Evolutionary conservation across 768 basidiomycete genomes (phyloP), one percentile per base, ranked within the genome.

Genomic region (Leccinellum luteum): DNA sequence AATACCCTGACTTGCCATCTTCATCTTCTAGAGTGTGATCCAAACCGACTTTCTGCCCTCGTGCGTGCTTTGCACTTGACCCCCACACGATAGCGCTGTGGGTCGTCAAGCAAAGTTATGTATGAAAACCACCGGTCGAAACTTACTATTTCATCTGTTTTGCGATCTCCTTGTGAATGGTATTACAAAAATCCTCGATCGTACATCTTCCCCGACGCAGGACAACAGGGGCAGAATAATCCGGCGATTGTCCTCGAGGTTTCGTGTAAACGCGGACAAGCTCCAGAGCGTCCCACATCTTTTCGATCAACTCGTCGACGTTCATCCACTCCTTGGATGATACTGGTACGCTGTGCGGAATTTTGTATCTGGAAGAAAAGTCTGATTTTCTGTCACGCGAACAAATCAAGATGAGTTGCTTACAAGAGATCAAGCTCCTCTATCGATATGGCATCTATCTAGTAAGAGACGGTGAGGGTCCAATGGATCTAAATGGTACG

Each of bases 401-500:
- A 31, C 30, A 44, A 45, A 48, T n/a, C 9, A 52, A 78, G 12
- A 13, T 1, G 25, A 30, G 27, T 32, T 17, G 14, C 84, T 64
- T 65, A 94, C 79, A 96, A 74, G 55, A 96, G 81, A 73, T 98
- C 96, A 25, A 98, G 84, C 75, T 98, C 96, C 72, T 98, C 96
- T 73, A 98, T 97, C 54, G 93, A 95, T 67, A 98, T 98, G 19
- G 92, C 97, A 72, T 99, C 97, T 69, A 96, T 94, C 87, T 93
- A 59, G n/a, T 57, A 14, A 31, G 28, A 41, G 59, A 55, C 23
- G 21, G 31, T 62, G 32, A 62, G 31, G 30, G n/a, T 8, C 35
- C 48, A 19, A 34, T 19, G 13, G 21, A 55, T 43, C 10, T 23
- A 12, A 48, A 34, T 52, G 17, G n/a, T 34, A 55, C 15, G 3